Percentiles rank a stretch among this genome's conserved stretches.
Evolutionary conservation across 352 stramenopile genomes (phyloP).

Genomic region (Pelagophyceae sp.): DNA sequence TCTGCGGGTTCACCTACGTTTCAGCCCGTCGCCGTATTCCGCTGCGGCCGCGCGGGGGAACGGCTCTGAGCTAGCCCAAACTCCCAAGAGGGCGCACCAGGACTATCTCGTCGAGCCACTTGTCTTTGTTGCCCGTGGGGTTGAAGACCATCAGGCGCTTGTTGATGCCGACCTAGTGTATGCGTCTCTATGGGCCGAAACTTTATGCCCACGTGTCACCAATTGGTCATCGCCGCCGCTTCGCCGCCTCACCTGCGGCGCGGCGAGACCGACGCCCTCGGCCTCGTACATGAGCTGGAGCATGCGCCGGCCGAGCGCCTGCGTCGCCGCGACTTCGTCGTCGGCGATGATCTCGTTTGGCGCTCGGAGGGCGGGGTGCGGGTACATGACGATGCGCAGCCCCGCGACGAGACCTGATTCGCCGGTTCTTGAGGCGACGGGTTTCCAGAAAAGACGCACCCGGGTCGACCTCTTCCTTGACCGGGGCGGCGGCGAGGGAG

Average conservation of each 20-base stretch:
- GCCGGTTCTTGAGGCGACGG: neutral
- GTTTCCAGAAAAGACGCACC: neutral
- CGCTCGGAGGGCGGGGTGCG: constrained; percentile 54
- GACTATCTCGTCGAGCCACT: constrained; percentile 60
- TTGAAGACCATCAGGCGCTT: constrained; percentile 73
- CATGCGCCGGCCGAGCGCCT: constrained; percentile 58
- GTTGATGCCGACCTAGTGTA: constrained; percentile 61
- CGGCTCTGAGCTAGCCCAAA: no score
- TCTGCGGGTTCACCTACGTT: constrained; percentile 67
- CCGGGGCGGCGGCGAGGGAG: neutral
- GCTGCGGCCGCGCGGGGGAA: no score
- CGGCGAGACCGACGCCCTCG: constrained; percentile 61
- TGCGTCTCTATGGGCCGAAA: no score
- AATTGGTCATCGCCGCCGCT: no score
- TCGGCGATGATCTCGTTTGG: constrained; percentile 52
- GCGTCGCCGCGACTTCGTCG: constrained; percentile 42
- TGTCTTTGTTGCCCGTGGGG: constrained; percentile 49
- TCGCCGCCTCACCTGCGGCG: constrained; percentile 8
- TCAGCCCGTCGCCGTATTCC: no score
- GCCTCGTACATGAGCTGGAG: constrained; percentile 68
- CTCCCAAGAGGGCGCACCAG: no score
- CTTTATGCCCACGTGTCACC: no score
- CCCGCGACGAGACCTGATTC: constrained; percentile 43
- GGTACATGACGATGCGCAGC: constrained; percentile 62
- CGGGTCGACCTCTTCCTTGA: neutral